Base-by-base conservation (phyloP, 1,139 yeast species). In the Zygosaccharomyces sapae region DNA sequence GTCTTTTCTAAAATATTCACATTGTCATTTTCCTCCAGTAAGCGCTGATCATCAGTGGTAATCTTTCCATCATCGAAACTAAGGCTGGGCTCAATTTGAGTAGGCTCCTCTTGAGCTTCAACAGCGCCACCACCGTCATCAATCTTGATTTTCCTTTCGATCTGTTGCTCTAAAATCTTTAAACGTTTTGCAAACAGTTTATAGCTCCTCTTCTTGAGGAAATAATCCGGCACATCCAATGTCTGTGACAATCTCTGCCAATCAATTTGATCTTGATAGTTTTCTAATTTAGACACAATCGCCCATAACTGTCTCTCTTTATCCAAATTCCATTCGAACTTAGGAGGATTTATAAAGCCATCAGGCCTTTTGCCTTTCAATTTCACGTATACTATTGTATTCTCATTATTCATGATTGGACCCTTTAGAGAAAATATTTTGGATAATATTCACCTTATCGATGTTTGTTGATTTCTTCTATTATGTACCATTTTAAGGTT, bases 291-390 rank as follows among this genome's bases (percentile, higher is more conserved):
- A 2, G 75, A 69, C 6, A 75, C 60, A 36, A 63, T 59, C 10
- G 62, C 59, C 77, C 79, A 73, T 8, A 75, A 61, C 40, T 65
- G 62, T 29, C 59, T 62, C 51, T 74, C 77, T 53, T 72, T 72
- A 16, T 57, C 58, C 4, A 60, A 48, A 49, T 65, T 64, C 79
- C 79, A 75, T 24, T 66, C 67, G 35, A 71, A 74, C 5, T 56
- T 55, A 5, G 58, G 59, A 1, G 77, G 76, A 48, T 73, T 76
- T 12, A 52, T 56, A 47, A 72, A 70, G 1, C 70, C 72, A 10
- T 65, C 58, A 7, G 79, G 67, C 9, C 71, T 62, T 61, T 71
- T 43, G 55, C 78, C 52, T 57, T 66, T 46, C 24, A 65, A 52
- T 54, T 58, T 57, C 12, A 64, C 56, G 48, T 62, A 63, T 2